Evolutionary conservation across 257 asterid genomes (phyloP).

Genomic region (Avicennia marina): DNA sequence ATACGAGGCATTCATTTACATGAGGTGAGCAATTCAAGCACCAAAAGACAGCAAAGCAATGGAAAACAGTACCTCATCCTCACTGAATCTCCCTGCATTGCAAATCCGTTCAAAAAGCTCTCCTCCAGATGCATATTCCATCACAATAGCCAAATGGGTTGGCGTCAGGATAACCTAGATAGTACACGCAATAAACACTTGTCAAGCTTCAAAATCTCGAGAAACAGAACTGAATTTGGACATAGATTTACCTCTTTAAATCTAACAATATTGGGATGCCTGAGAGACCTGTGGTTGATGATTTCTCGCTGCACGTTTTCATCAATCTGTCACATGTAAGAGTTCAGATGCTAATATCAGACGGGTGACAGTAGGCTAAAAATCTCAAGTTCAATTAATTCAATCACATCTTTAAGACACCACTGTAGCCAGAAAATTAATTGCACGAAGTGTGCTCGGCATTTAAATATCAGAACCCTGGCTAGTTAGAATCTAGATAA

Average conservation of each 20-base stretch:
- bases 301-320: conserved; percentile 93
- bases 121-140: conserved; percentile 99
- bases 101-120: conserved; percentile 94
- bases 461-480: no score
- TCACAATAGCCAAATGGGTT: conserved; percentile 94
- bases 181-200: neutral
- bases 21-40: neutral
- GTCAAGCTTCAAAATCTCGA: conserved; percentile 9
- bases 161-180: conserved; percentile 84
- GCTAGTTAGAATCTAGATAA: no score
- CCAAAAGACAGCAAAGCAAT: neutral
- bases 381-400: no score
- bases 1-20: conserved; percentile 11
- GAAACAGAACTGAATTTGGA: neutral
- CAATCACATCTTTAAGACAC: no score
- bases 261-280: conserved; percentile 91
- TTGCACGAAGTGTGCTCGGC: no score
- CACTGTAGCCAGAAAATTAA: no score
- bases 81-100: conserved; percentile 97
- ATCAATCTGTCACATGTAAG: conserved; percentile 55
- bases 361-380: neutral
- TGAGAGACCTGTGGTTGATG: conserved; percentile 83
- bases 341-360: neutral
- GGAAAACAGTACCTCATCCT: conserved; percentile 69
- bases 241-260: conserved; percentile 65